These are phyloP conservation scores for Picochlorum sp. DNA, from an alignment of 139 green algal species.

Conservation along the genomic window DNA sequence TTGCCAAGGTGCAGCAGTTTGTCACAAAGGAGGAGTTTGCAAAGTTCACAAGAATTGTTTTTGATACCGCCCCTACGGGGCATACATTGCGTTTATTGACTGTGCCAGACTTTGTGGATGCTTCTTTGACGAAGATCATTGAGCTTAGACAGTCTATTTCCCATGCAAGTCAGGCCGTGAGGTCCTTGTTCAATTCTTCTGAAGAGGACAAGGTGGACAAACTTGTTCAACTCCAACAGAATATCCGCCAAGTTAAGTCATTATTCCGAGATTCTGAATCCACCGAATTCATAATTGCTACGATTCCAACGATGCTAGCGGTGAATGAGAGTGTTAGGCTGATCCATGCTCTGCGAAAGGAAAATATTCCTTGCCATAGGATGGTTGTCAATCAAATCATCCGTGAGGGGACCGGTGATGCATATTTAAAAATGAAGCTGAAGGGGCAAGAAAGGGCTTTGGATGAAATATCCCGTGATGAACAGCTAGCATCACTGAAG, in stretches of 20 bases:
- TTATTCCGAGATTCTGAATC: slow-evolving; percentile 78
- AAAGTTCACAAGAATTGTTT: slow-evolving; percentile 91
- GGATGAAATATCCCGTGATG: slow-evolving; percentile 57
- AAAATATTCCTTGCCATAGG: slow-evolving; percentile 83
- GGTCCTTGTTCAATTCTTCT: slow-evolving; percentile 55
- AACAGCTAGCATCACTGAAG: slow-evolving; percentile 42
- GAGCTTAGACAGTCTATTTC: slow-evolving; percentile 65
- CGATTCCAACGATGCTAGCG: slow-evolving; percentile 93
- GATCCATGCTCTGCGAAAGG: slow-evolving; percentile 53
- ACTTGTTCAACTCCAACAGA: slow-evolving; percentile 52
- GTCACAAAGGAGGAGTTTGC: slow-evolving; percentile 82
- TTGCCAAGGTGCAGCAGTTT: slow-evolving; percentile 93
- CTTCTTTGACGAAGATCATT: slow-evolving; percentile 62
- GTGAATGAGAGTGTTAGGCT: slow-evolving; percentile 79
- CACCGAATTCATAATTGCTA: slow-evolving; percentile 98
- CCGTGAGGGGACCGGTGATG: slow-evolving; percentile 31
- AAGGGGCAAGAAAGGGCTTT: slow-evolving; percentile 84
- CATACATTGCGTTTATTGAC: slow-evolving; percentile 86
- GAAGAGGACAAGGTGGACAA: slow-evolving; percentile 51
- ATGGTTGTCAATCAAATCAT: slow-evolving; percentile 95
- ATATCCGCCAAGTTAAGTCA: slow-evolving; percentile 58
- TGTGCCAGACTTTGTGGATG: slow-evolving; percentile 82
- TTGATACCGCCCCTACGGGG: slow-evolving; percentile 95
- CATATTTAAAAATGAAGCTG: slow-evolving; percentile 67
- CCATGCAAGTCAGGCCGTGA: slow-evolving; percentile 42